Evolutionary conservation across 2,329 filamentous ascomycete genomes (phyloP).

Genomic region (Apiospora arundinis): DNA sequence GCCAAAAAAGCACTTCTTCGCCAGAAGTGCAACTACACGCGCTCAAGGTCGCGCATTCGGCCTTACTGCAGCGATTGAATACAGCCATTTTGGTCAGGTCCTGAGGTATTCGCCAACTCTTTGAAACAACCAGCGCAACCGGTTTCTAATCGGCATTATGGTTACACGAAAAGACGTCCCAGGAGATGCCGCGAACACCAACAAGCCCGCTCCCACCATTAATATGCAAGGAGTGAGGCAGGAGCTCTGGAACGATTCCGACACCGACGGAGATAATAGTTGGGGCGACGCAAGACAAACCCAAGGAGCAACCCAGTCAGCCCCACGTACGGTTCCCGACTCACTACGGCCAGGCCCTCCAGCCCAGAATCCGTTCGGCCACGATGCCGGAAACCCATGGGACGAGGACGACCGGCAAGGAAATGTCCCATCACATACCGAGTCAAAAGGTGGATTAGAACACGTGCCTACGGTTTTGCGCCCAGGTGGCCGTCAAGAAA

Average conservation of each 20-base stretch:
- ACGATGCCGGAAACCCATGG: slow-evolving; percentile 46
- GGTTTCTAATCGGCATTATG: slow-evolving; percentile 37
- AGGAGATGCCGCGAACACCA: slow-evolving; percentile 35
- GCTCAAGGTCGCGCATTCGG: neutral
- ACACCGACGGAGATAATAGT: slow-evolving; percentile 37
- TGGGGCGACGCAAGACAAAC: slow-evolving; percentile 35
- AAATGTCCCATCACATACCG: slow-evolving; percentile 6
- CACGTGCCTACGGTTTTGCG: slow-evolving; percentile 41
- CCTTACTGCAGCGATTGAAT: slow-evolving; percentile 1
- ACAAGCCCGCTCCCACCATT: slow-evolving; percentile 32
- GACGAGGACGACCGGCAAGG: slow-evolving; percentile 30
- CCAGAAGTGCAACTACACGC: neutral
- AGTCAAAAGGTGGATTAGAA: slow-evolving; percentile 30
- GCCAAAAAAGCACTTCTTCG: neutral
- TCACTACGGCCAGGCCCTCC: slow-evolving; percentile 41
- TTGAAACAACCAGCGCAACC: neutral
- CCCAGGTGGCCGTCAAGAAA: slow-evolving; percentile 47
- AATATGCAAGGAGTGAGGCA: slow-evolving; percentile 38
- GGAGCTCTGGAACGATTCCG: slow-evolving; percentile 42
- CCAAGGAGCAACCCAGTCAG: slow-evolving; percentile 28
- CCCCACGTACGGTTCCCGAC: slow-evolving; percentile 37
- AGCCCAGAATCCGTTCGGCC: slow-evolving; percentile 35
- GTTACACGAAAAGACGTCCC: slow-evolving; percentile 49
- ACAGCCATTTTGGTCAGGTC: neutral
- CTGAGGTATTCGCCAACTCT: neutral